These are phyloP conservation scores for Boehmeria nivea DNA, from an alignment of 306 rosid genomes.

Conservation along the genomic window DNA sequence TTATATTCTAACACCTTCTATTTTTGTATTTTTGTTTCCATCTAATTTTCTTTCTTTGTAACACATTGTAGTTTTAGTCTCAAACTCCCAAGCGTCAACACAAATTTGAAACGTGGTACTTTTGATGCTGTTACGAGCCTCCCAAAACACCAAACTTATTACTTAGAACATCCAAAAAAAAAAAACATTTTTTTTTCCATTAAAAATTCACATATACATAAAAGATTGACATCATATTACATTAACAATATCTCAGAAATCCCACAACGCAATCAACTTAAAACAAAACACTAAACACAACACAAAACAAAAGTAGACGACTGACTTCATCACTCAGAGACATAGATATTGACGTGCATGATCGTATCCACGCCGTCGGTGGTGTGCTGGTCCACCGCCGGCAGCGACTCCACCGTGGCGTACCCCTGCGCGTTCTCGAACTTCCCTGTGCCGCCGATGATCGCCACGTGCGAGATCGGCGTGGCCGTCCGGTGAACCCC, in stretches of 20 bases:
- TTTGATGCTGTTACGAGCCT: no score
- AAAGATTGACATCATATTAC: no score
- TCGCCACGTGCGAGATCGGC: conserved; percentile 53
- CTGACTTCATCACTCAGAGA: conserved; percentile 18
- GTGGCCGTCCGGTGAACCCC: conserved; percentile 76
- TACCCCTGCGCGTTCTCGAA: conserved; percentile 72
- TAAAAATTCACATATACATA: neutral
- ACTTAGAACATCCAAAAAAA: no score
- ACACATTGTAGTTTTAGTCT: no score
- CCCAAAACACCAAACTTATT: no score
- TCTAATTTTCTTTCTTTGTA: no score
- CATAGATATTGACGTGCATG: conserved; percentile 54
- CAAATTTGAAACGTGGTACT: no score
- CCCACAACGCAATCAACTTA: neutral
- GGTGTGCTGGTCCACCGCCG: conserved; percentile 53
- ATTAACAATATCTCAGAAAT: no score
- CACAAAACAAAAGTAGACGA: neutral
- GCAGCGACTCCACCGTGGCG: conserved; percentile 60
- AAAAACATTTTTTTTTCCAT: neutral
- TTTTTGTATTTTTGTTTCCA: no score
- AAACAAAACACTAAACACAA: neutral
- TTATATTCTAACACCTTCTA: no score
- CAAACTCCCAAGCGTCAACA: no score
- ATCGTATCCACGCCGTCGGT: conserved; percentile 72
- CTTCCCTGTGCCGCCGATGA: conserved; percentile 81